These are phyloP conservation scores for Aspergillus bombycis DNA, from an alignment of 2,329 filamentous ascomycete species.

Conservation along the genomic window DNA sequence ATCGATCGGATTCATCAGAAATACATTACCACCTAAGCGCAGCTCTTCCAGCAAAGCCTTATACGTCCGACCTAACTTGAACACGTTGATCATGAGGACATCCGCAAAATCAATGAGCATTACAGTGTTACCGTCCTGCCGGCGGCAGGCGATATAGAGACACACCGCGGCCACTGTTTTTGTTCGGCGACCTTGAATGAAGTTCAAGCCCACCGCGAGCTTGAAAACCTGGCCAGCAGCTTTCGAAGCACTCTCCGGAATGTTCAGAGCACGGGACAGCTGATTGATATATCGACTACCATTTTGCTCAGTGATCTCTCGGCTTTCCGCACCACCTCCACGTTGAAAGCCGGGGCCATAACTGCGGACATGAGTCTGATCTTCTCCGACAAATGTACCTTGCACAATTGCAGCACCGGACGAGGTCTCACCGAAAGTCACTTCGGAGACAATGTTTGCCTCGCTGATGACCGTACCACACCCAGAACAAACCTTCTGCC, in stretches of 20 bases:
- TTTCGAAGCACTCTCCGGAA: slow-evolving; percentile 64
- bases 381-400: slow-evolving; percentile 82
- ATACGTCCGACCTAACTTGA: slow-evolving; percentile 86
- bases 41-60: slow-evolving; percentile 73
- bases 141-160: slow-evolving; percentile 84
- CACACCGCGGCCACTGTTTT: slow-evolving; percentile 87
- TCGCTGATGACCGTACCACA: slow-evolving; percentile 86
- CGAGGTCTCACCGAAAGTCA: slow-evolving; percentile 86
- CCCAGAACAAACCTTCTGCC: slow-evolving; percentile 68
- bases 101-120: slow-evolving; percentile 98
- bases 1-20: slow-evolving; percentile 74
- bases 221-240: slow-evolving; percentile 74
- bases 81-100: slow-evolving; percentile 82
- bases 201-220: slow-evolving; percentile 72
- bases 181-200: slow-evolving; percentile 82
- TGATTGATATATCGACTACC: slow-evolving; percentile 49
- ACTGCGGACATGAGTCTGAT: slow-evolving; percentile 77
- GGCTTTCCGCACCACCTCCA: slow-evolving; percentile 52
- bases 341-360: slow-evolving; percentile 53
- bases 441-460: slow-evolving; percentile 87
- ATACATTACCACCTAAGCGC: slow-evolving; percentile 58
- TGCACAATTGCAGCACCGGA: slow-evolving; percentile 87
- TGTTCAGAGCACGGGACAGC: slow-evolving; percentile 43
- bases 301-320: slow-evolving; percentile 52
- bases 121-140: slow-evolving; percentile 75